Percentiles rank a stretch among this genome's conserved stretches.
Conservation (phyloP, 371 early-diverging fungal species). For the Saksenaea oblongispora region DNA sequence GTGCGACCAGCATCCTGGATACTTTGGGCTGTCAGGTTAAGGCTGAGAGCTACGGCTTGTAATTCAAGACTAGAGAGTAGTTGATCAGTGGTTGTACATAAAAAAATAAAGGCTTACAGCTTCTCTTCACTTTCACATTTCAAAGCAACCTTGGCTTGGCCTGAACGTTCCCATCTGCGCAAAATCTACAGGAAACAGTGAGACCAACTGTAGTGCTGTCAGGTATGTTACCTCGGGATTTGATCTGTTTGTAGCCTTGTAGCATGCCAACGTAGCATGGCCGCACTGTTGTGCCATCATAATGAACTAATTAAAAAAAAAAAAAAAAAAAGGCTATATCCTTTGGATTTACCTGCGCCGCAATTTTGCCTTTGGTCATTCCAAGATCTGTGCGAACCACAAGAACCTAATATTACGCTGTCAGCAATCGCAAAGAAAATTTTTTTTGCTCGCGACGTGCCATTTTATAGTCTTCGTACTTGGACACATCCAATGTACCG, state of each 20-base stretch:
- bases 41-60: conserved; percentile 66
- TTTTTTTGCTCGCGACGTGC: conserved; percentile 17
- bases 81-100: background rate
- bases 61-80: conserved; percentile 60
- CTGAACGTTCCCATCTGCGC: conserved; percentile 74
- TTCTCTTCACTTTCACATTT: conserved; percentile 80
- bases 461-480: conserved; percentile 55
- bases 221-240: conserved; percentile 53
- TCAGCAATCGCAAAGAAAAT: background rate
- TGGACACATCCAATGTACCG: conserved; percentile 26
- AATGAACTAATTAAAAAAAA: background rate
- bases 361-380: conserved; percentile 96
- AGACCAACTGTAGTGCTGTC: no score
- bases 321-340: background rate
- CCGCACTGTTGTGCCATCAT: conserved; percentile 62
- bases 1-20: conserved; percentile 98
- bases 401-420: conserved; percentile 53
- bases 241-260: conserved; percentile 60
- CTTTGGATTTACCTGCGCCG: conserved; percentile 72
- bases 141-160: conserved; percentile 88
- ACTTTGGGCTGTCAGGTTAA: conserved; percentile 77
- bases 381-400: conserved; percentile 88
- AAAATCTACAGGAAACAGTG: conserved; percentile 43
- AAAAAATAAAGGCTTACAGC: conserved; percentile 52
- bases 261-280: conserved; percentile 92